phyloP scores from a whole-genome alignment of 768 basidiomycete species.

The Sarcodon sp. region DNA sequence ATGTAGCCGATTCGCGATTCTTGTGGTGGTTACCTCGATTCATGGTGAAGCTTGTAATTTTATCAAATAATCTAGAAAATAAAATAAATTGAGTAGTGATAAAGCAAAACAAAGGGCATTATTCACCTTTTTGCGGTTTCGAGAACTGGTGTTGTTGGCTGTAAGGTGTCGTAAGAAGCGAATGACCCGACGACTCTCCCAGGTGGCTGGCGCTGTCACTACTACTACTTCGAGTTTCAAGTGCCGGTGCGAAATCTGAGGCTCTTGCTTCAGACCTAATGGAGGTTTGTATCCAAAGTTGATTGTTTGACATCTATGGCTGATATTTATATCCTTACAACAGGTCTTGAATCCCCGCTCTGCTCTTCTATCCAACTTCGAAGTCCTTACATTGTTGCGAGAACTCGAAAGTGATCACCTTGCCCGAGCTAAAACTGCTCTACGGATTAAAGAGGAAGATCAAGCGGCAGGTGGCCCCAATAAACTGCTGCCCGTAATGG shows the following conservation, averaged over 20 bases:
- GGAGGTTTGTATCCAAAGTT: slow-evolving; percentile 13
- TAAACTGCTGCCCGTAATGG: slow-evolving; percentile 17
- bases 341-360: slow-evolving; percentile 61
- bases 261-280: slow-evolving; percentile 3
- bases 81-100: too few species aligned
- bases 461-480: slow-evolving; percentile 29
- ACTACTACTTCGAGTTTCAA: too few species aligned
- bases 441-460: slow-evolving; percentile 70
- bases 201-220: too few species aligned
- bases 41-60: slow-evolving; percentile 9
- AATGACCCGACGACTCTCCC: too few species aligned
- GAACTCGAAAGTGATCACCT: slow-evolving; percentile 68
- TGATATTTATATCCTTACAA: too few species aligned
- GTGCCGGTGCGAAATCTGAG: too few species aligned
- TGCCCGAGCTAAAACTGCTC: slow-evolving; percentile 51
- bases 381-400: slow-evolving; percentile 69
- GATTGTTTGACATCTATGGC: not conserved
- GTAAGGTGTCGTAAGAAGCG: too few species aligned
- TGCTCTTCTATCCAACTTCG: slow-evolving; percentile 80
- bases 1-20: not conserved
- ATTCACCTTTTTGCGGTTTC: too few species aligned
- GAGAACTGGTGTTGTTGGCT: too few species aligned
- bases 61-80: too few species aligned
- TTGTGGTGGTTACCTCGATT: slow-evolving; percentile 18
- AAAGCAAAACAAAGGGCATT: too few species aligned